These are phyloP conservation scores for Pythium myriotylum DNA, from an alignment of 352 stramenopile species.

Conservation along the genomic window DNA sequence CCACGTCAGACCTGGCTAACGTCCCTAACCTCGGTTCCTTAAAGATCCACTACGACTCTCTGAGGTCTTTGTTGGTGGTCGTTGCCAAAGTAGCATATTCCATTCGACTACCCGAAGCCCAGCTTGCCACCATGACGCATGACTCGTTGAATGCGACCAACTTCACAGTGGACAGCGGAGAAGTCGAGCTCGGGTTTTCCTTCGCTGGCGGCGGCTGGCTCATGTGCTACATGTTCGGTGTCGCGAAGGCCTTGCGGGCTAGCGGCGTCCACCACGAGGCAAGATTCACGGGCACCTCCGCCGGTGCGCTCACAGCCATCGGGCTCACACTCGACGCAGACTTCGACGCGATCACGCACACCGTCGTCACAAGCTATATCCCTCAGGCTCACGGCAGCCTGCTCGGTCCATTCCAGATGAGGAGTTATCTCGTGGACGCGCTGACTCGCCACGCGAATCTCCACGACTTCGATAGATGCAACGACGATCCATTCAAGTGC, in stretches of 20 bases:
- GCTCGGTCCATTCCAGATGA: conserved; percentile 30
- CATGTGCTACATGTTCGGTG: conserved; percentile 48
- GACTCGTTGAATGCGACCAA: no score
- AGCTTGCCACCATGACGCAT: no score
- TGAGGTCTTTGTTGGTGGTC: no score
- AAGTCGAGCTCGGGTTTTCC: conserved; percentile 17
- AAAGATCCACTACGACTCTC: no score
- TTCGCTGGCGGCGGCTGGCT: conserved; percentile 50
- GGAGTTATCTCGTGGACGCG: conserved; percentile 25
- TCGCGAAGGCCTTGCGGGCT: conserved; percentile 43
- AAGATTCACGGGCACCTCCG: conserved; percentile 39
- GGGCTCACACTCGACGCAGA: conserved; percentile 34
- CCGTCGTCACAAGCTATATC: conserved; percentile 27
- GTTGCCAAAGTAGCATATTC: no score
- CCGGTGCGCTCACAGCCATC: conserved; percentile 33
- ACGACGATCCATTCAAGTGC: conserved; percentile 14
- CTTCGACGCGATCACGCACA: conserved; percentile 35
- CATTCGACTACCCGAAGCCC: no score
- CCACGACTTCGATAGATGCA: conserved; percentile 20
- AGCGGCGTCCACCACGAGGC: conserved; percentile 15
- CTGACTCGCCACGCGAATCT: conserved; percentile 20
- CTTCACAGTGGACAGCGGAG: no score
- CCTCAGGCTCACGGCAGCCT: conserved; percentile 10
- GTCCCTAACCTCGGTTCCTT: no score
- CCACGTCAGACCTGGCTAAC: no score